These are phyloP conservation scores for Neurospora cerealis DNA, from an alignment of 495 filamentous ascomycete genomes.

Conservation along the genomic window DNA sequence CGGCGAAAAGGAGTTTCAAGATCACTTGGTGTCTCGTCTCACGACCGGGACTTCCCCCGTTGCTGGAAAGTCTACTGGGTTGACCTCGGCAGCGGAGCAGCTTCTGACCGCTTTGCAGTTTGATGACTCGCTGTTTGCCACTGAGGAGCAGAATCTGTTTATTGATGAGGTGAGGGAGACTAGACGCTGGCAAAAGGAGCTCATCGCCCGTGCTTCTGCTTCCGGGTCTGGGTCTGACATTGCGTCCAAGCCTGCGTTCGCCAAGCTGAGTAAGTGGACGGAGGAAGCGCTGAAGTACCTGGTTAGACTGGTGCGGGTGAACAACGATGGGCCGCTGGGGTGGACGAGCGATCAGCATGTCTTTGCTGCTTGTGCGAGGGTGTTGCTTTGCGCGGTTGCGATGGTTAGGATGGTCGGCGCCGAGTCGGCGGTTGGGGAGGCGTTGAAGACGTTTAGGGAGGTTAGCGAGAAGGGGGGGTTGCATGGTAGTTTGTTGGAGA, in stretches of 20 bases:
- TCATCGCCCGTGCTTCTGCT: neutral
- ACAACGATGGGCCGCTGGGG: conserved; percentile 54
- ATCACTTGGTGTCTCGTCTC: conserved; percentile 25
- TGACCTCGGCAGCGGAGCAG: conserved; percentile 32
- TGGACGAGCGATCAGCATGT: conserved; percentile 65
- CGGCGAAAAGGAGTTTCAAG: conserved; percentile 17
- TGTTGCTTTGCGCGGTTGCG: conserved; percentile 41
- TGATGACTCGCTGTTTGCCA: conserved; percentile 66
- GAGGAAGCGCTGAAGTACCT: conserved; percentile 45
- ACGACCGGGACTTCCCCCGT: conserved; percentile 4
- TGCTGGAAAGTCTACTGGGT: conserved; percentile 1
- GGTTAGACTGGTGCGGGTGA: conserved; percentile 19
- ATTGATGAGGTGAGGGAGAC: conserved; percentile 68
- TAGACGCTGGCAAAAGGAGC: conserved; percentile 47
- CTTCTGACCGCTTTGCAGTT: conserved; percentile 45
- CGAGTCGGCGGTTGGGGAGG: conserved; percentile 3
- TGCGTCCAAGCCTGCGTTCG: conserved; percentile 3
- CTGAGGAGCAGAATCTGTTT: conserved; percentile 88
- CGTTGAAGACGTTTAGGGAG: conserved; percentile 21
- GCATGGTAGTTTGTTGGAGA: conserved; percentile 26
- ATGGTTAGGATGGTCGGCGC: conserved; percentile 2
- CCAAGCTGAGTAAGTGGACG: conserved; percentile 40
- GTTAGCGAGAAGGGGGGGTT: conserved; percentile 14
- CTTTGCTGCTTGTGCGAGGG: conserved; percentile 54
- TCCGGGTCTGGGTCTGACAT: conserved; percentile 22